phyloP scores from a whole-genome alignment of 2,329 filamentous ascomycete genomes.

The Aspergillus sp. region DNA sequence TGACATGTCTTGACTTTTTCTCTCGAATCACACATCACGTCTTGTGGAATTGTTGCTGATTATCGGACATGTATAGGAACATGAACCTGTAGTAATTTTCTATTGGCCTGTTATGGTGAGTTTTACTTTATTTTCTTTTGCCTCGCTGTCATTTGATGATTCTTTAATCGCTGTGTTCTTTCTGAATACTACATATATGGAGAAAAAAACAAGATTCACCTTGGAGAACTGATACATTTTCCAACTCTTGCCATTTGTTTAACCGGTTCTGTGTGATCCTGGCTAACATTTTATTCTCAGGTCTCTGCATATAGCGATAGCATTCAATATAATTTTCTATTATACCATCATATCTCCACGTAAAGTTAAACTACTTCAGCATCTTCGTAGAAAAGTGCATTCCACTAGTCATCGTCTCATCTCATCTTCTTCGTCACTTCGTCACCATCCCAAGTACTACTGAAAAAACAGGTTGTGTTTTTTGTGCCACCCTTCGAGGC shows the following conservation, averaged over 20 bases:
- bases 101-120: constrained; percentile 15
- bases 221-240: constrained; percentile 58
- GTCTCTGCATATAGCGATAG: background rate
- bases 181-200: constrained; percentile 51
- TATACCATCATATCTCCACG: background rate
- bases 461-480: constrained; percentile 33
- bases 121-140: constrained; percentile 3
- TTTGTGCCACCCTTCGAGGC: constrained; percentile 46
- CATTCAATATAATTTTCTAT: background rate
- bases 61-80: constrained; percentile 16
- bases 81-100: constrained; percentile 1
- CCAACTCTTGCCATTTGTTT: constrained; percentile 5
- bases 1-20: constrained; percentile 25
- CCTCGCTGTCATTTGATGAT: constrained; percentile 49
- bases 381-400: too few relatives aligned
- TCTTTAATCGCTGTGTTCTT: constrained; percentile 62
- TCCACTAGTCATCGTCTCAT: too few relatives aligned
- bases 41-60: constrained; percentile 23
- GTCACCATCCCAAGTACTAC: constrained; percentile 9
- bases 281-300: constrained; percentile 4
- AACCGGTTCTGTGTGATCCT: background rate
- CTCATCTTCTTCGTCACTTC: background rate
- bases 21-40: constrained; percentile 17
- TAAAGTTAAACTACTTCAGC: too few relatives aligned
- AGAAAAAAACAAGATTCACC: constrained; percentile 55